Evolutionary conservation across 805 yeast species (phyloP).

Genomic region (Spathaspora arborariae): DNA sequence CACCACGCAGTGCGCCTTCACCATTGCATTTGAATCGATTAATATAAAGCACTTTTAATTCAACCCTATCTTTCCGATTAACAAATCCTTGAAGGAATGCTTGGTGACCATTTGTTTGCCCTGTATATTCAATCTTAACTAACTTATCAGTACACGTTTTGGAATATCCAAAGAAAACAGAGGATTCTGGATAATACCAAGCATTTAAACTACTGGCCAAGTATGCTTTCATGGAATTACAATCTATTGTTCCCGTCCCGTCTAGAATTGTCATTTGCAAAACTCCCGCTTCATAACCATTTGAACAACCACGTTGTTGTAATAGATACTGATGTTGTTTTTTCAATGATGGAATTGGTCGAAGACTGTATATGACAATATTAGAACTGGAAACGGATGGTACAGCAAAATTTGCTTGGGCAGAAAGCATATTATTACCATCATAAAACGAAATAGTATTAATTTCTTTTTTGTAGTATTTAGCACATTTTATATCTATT

Average conservation of each 20-base stretch:
- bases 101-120: conserved; percentile 18
- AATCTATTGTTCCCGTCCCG: conserved; percentile 12
- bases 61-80: conserved; percentile 1
- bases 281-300: conserved; percentile 17
- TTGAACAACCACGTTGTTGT: conserved; percentile 17
- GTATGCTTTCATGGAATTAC: conserved; percentile 12
- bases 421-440: conserved; percentile 12
- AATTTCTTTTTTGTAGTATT: conserved; percentile 13
- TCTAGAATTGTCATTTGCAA: conserved; percentile 15
- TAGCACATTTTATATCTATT: conserved; percentile 17
- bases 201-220: conserved; percentile 16
- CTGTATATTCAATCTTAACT: conserved; percentile 5
- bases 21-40: not conserved
- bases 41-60: conserved; percentile 14
- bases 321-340: conserved; percentile 8
- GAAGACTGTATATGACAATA: conserved; percentile 11
- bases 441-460: conserved; percentile 16
- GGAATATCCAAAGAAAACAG: too few species aligned
- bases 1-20: too few species aligned
- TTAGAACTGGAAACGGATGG: not conserved
- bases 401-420: conserved; percentile 9
- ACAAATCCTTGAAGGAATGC: conserved; percentile 13
- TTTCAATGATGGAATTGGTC: conserved; percentile 11
- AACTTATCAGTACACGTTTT: too few species aligned
- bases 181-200: conserved; percentile 14